These are phyloP conservation scores for Wallacemonas rigidus DNA, from an alignment of 208 protist species.

Conservation along the genomic window DNA sequence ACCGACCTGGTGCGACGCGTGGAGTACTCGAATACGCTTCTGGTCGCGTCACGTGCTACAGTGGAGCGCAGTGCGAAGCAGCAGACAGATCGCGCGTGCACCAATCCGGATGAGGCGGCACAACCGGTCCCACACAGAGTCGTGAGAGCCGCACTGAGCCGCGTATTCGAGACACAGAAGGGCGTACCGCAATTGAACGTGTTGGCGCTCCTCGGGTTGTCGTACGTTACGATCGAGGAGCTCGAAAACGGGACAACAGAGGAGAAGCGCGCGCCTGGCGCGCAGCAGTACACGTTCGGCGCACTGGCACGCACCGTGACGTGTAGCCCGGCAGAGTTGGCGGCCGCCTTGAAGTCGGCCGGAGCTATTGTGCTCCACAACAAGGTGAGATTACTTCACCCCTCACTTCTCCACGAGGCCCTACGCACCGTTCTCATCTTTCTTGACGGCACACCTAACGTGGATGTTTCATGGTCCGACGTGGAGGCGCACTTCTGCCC, in stretches of 20 bases:
- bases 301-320: constrained; percentile 38
- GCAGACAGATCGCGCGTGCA: not conserved
- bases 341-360: constrained; percentile 20
- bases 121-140: constrained; percentile 25
- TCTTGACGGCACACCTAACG: constrained; percentile 29
- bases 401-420: constrained; percentile 37
- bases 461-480: constrained; percentile 29
- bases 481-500: constrained; percentile 49
- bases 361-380: constrained; percentile 62
- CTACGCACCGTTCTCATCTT: constrained; percentile 42
- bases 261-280: not conserved
- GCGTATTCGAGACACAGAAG: constrained; percentile 54
- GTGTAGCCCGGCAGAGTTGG: constrained; percentile 62
- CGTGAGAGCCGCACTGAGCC: constrained; percentile 36
- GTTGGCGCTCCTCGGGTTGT: constrained; percentile 25
- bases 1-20: constrained; percentile 51
- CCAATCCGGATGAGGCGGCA: not conserved
- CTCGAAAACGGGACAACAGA: constrained; percentile 30
- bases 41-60: constrained; percentile 41
- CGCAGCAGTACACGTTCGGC: constrained; percentile 44
- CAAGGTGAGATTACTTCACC: constrained; percentile 55
- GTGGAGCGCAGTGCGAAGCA: not conserved
- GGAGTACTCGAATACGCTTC: constrained; percentile 83
- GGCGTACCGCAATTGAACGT: constrained; percentile 36
- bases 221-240: constrained; percentile 49